phyloP scores from a whole-genome alignment of 2,329 filamentous ascomycete genomes.

The Alternaria consortialis region DNA sequence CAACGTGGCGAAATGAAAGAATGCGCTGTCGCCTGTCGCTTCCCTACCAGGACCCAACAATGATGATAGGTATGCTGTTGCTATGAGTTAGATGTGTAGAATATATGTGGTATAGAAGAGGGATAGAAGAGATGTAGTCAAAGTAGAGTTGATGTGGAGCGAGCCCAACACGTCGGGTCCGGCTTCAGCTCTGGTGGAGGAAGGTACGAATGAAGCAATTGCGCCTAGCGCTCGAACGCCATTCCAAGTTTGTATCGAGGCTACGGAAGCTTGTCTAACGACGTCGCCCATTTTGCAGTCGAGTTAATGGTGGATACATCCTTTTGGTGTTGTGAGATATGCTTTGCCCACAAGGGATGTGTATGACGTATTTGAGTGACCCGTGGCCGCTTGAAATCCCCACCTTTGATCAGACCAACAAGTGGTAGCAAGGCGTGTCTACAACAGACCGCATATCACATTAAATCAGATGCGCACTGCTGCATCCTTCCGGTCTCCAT shows the following conservation, averaged over 20 bases:
- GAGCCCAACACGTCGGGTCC: slow-evolving; percentile 23
- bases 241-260: not conserved
- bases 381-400: not conserved
- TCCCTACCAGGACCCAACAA: not conserved
- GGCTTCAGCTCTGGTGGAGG: slow-evolving; percentile 24
- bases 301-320: too few species aligned
- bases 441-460: not conserved
- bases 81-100: not conserved
- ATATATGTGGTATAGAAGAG: not conserved
- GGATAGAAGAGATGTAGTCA: slow-evolving; percentile 15
- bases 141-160: slow-evolving; percentile 16
- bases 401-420: not conserved
- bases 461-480: not conserved
- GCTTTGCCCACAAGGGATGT: not conserved
- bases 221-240: slow-evolving; percentile 14
- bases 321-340: not conserved
- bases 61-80: not conserved
- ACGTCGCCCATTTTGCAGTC: not conserved
- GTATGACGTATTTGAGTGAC: not conserved
- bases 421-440: not conserved
- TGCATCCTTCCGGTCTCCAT: not conserved
- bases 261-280: slow-evolving; percentile 14
- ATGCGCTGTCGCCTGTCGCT: slow-evolving; percentile 8
- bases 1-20: slow-evolving; percentile 13
- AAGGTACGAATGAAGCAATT: slow-evolving; percentile 18